A percentile compares a stretch with the other conserved stretches of the same genome.
Evolutionary conservation across 768 basidiomycete species (phyloP).

Genomic region (Tricholoma furcatifolium): DNA sequence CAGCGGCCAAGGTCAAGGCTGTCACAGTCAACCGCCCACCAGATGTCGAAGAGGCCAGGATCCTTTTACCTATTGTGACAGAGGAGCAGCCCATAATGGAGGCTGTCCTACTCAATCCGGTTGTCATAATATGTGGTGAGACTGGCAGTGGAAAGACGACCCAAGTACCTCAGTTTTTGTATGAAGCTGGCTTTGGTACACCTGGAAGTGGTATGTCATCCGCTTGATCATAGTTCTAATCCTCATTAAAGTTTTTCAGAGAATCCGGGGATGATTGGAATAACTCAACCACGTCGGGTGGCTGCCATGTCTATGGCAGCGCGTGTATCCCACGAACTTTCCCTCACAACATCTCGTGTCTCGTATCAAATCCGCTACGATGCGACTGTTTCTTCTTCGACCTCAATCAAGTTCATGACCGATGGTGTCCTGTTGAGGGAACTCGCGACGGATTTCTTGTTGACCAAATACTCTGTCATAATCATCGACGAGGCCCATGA

Average conservation of each 20-base stretch:
- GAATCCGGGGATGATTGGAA: constrained; percentile 96
- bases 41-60: constrained; percentile 73
- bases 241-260: constrained; percentile 45
- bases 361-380: constrained; percentile 99
- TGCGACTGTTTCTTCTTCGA: constrained; percentile 84
- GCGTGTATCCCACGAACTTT: constrained; percentile 92
- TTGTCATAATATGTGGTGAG: constrained; percentile 86
- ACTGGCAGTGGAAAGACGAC: constrained; percentile 99
- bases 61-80: constrained; percentile 83
- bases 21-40: constrained; percentile 60
- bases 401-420: constrained; percentile 99
- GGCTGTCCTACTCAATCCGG: constrained; percentile 80
- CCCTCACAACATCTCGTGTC: constrained; percentile 74
- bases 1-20: constrained; percentile 34
- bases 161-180: constrained; percentile 97
- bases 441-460: constrained; percentile 87
- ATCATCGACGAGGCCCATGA: constrained; percentile 99
- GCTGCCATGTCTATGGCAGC: constrained; percentile 96
- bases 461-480: constrained; percentile 91
- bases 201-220: constrained; percentile 65
- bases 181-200: constrained; percentile 92
- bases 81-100: constrained; percentile 97
- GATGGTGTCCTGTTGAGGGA: constrained; percentile 96
- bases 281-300: constrained; percentile 96
- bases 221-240: background rate